Percentiles rank a stretch among this genome's conserved stretches.
These are phyloP conservation scores for Septoria linicola DNA, from an alignment of 2,329 filamentous ascomycete genomes.

Conservation along the genomic window DNA sequence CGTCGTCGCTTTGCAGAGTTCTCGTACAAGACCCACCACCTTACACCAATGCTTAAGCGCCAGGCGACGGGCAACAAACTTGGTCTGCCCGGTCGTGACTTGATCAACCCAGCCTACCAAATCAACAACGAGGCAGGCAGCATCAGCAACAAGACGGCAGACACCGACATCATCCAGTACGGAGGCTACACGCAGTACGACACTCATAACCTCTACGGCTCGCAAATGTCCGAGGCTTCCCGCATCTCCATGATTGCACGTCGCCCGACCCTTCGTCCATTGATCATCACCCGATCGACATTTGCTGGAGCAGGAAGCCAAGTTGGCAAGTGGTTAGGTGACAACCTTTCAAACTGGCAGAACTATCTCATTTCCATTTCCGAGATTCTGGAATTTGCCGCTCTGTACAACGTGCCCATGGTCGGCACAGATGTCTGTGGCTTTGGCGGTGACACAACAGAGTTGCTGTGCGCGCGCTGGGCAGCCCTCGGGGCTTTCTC, in stretches of 20 bases:
- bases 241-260: constrained; percentile 65
- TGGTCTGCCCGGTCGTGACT: constrained; percentile 62
- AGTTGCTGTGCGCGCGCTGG: constrained; percentile 74
- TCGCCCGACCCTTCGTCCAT: constrained; percentile 62
- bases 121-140: constrained; percentile 61
- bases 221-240: constrained; percentile 69
- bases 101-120: constrained; percentile 63
- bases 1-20: constrained; percentile 23
- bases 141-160: constrained; percentile 53
- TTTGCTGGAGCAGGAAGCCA: constrained; percentile 68
- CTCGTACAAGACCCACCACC: constrained; percentile 17
- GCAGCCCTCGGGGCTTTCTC: constrained; percentile 69
- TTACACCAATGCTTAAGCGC: constrained; percentile 20
- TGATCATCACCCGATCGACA: constrained; percentile 74
- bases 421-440: constrained; percentile 70
- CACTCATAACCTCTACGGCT: constrained; percentile 74
- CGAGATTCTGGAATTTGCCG: constrained; percentile 47
- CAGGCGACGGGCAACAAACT: constrained; percentile 33
- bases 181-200: constrained; percentile 70
- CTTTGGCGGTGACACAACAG: constrained; percentile 65
- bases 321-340: constrained; percentile 62
- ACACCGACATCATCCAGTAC: constrained; percentile 66
- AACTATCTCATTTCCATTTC: constrained; percentile 46
- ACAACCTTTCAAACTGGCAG: constrained; percentile 49
- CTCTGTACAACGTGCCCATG: constrained; percentile 51